Percentiles rank a stretch among this genome's conserved stretches.
Conservation (phyloP, 768 basidiomycete genomes). For the Mrakia blollopis region DNA sequence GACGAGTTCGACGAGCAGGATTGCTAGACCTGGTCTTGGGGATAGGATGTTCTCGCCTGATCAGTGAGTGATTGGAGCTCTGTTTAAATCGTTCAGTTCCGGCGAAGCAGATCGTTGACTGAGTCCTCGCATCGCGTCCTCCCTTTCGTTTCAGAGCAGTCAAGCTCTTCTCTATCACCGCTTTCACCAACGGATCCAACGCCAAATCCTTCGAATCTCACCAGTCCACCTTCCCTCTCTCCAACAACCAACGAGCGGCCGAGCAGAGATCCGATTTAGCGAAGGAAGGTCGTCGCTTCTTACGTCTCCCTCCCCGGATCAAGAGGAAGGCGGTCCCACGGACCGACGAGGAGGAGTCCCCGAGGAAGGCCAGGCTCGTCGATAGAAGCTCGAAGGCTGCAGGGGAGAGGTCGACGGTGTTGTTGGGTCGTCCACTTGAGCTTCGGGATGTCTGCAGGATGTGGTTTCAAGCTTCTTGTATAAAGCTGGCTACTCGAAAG, state of each 20-base stretch:
- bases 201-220: slow-evolving; percentile 27
- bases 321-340: slow-evolving; percentile 19
- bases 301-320: slow-evolving; percentile 1
- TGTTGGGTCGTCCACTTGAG: too few relatives aligned
- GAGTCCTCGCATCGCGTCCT: neutral
- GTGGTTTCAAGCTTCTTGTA: too few relatives aligned
- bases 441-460: too few relatives aligned
- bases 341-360: neutral
- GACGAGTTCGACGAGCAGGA: neutral
- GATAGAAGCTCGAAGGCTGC: neutral
- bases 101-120: neutral
- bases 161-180: slow-evolving; percentile 25
- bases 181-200: slow-evolving; percentile 15
- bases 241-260: neutral
- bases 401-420: neutral
- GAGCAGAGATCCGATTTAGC: slow-evolving; percentile 5
- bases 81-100: neutral
- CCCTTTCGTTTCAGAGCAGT: neutral
- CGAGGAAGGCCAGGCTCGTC: slow-evolving; percentile 19
- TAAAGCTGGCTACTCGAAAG: too few relatives aligned
- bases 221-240: neutral
- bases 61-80: slow-evolving; percentile 3
- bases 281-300: neutral
- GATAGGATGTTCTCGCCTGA: slow-evolving; percentile 26
- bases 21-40: slow-evolving; percentile 8